These are phyloP conservation scores for Knufia fluminis DNA, from an alignment of 2,329 filamentous ascomycete species.

Conservation along the genomic window DNA sequence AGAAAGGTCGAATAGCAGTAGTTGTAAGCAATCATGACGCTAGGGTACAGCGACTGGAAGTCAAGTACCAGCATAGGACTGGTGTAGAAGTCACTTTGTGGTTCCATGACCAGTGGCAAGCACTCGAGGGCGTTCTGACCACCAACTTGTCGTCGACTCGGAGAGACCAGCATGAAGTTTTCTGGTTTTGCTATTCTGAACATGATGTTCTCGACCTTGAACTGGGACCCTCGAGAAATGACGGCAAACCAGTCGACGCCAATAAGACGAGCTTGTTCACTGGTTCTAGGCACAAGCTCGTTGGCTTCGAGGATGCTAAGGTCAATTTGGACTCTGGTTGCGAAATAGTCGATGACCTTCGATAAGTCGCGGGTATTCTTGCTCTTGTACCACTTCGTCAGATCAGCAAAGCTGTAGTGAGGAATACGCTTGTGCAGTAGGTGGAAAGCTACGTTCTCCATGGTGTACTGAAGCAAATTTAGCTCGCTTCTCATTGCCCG, in stretches of 20 bases:
- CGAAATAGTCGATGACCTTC: constrained; percentile 70
- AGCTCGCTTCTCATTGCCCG: constrained; percentile 89
- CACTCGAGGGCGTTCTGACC: constrained; percentile 92
- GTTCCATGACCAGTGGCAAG: constrained; percentile 92
- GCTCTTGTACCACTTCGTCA: constrained; percentile 75
- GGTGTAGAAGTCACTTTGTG: constrained; percentile 86
- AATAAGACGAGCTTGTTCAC: constrained; percentile 84
- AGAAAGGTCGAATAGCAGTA: constrained; percentile 97
- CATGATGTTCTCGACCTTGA: constrained; percentile 98
- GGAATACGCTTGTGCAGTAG: constrained; percentile 78
- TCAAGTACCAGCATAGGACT: constrained; percentile 85
- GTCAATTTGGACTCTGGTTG: constrained; percentile 66
- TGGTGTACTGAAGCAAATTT: constrained; percentile 83
- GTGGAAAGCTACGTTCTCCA: constrained; percentile 94
- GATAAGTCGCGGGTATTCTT: constrained; percentile 58
- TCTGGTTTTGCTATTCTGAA: constrained; percentile 97
- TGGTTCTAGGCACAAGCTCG: constrained; percentile 78
- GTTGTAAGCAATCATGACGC: constrained; percentile 98
- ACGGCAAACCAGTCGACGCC: constrained; percentile 97
- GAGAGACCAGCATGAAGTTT: constrained; percentile 82
- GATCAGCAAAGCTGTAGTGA: constrained; percentile 68
- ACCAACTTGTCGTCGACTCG: constrained; percentile 83
- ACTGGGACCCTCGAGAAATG: constrained; percentile 88
- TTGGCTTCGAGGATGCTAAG: constrained; percentile 87
- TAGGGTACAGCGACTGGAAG: constrained; percentile 93